A percentile compares a stretch with the other conserved stretches of the same genome.
phyloP scores from a whole-genome alignment of 768 basidiomycete genomes.

The Xerocomellus chrysenteron region DNA sequence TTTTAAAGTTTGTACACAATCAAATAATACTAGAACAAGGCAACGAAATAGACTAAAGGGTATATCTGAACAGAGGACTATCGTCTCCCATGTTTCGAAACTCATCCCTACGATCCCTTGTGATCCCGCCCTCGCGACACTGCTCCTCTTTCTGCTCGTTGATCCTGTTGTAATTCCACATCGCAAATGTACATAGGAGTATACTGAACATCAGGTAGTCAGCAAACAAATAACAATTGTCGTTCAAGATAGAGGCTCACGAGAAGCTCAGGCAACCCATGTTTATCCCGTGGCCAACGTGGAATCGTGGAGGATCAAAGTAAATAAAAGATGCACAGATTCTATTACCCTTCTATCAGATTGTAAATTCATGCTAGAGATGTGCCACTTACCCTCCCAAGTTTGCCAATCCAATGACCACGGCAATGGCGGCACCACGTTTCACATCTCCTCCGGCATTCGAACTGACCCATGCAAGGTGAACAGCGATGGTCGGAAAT shows the following conservation, averaged over 20 bases:
- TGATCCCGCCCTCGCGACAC: constrained; percentile 46
- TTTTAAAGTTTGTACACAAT: not conserved
- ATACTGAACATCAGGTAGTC: constrained; percentile 36
- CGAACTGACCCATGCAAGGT: constrained; percentile 53
- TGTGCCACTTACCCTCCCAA: constrained; percentile 44
- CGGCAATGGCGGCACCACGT: constrained; percentile 48
- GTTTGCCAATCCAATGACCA: constrained; percentile 54
- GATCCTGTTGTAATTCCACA: constrained; percentile 48
- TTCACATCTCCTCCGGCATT: constrained; percentile 57
- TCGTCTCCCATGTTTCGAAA: constrained; percentile 51
- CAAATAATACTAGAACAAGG: not conserved
- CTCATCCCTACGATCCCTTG: constrained; percentile 36
- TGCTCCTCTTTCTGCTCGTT: constrained; percentile 48
- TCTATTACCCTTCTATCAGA: constrained; percentile 22
- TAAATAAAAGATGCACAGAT: constrained; percentile 44
- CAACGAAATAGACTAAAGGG: constrained; percentile 9
- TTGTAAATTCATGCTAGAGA: constrained; percentile 5
- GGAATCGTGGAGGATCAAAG: constrained; percentile 36
- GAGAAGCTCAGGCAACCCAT: constrained; percentile 34
- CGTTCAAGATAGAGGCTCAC: constrained; percentile 14
- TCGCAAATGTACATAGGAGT: constrained; percentile 38
- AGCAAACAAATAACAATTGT: constrained; percentile 23
- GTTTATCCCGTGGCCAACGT: constrained; percentile 36
- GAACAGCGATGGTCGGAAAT: constrained; percentile 47
- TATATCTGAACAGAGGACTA: constrained; percentile 56